phyloP scores from a whole-genome alignment of 257 asterid species.

The Capsicum chinense region DNA sequence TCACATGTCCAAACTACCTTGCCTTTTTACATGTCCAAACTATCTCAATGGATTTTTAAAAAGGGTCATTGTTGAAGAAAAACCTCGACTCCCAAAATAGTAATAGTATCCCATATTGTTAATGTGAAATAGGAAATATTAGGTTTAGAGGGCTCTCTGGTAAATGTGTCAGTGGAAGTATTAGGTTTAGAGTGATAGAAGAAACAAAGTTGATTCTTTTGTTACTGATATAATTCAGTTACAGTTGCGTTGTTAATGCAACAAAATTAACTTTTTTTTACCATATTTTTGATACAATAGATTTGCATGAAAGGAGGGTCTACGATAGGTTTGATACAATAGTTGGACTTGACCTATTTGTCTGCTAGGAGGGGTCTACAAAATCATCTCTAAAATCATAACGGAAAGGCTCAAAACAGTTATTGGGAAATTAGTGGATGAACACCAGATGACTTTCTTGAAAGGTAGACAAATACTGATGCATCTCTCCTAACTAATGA shows the following conservation, averaged over 20 bases:
- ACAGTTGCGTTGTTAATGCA: background rate
- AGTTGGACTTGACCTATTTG: no score
- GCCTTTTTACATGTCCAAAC: no score
- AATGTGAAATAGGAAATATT: background rate
- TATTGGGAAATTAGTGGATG: no score
- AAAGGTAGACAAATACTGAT: no score
- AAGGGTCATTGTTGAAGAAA: background rate
- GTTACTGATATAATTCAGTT: background rate
- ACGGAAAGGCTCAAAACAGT: no score
- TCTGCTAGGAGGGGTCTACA: no score
- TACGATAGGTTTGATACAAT: no score
- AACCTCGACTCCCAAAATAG: background rate
- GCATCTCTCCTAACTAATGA: no score
- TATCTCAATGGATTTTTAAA: background rate
- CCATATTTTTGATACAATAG: background rate
- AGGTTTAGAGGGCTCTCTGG: conserved; percentile 17
- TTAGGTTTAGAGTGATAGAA: background rate
- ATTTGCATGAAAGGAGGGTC: background rate
- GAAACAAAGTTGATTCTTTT: background rate
- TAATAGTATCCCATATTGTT: background rate
- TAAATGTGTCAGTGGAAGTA: background rate
- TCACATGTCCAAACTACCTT: no score
- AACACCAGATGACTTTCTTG: no score
- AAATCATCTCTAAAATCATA: no score
- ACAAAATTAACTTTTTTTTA: background rate